Evolutionary conservation across 208 protist species (phyloP).

Genomic region (Leishmania mexicana): DNA sequence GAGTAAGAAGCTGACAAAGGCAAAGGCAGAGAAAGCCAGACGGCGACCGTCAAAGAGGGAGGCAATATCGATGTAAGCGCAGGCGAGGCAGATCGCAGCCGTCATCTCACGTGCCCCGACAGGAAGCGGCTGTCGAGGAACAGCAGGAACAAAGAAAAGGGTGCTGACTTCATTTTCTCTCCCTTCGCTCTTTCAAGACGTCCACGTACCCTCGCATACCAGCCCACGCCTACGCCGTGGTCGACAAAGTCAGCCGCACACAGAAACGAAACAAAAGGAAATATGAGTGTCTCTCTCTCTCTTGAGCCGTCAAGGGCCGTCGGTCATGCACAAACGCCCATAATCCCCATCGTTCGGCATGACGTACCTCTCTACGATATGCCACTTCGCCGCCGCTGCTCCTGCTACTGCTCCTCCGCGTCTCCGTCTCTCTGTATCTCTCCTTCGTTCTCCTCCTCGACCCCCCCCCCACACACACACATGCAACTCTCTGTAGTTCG

Average conservation of each 20-base stretch:
- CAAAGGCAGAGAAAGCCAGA: not conserved
- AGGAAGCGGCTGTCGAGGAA: not conserved
- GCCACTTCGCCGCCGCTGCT: not conserved
- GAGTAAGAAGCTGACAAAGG: constrained; percentile 1
- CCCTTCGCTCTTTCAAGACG: not conserved
- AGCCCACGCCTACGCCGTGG: not conserved
- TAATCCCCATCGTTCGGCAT: not conserved
- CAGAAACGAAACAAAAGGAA: not conserved
- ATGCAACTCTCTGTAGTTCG: not conserved
- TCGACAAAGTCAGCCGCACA: not conserved
- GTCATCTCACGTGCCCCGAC: not conserved
- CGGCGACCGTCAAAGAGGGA: not conserved
- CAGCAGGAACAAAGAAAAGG: not conserved
- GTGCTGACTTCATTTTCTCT: not conserved
- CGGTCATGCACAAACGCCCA: not conserved
- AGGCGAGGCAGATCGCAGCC: not conserved
- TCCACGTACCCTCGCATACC: not conserved
- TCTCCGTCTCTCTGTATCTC: not conserved
- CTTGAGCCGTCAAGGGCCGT: not conserved
- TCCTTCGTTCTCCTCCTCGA: not conserved
- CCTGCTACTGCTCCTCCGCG: not conserved
- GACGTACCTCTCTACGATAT: not conserved
- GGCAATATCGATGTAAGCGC: not conserved
- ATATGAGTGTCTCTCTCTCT: not conserved
- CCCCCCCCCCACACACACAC: not conserved